Conservation (phyloP, 129 eudicot genomes). For the Tagetes erecta region DNA sequence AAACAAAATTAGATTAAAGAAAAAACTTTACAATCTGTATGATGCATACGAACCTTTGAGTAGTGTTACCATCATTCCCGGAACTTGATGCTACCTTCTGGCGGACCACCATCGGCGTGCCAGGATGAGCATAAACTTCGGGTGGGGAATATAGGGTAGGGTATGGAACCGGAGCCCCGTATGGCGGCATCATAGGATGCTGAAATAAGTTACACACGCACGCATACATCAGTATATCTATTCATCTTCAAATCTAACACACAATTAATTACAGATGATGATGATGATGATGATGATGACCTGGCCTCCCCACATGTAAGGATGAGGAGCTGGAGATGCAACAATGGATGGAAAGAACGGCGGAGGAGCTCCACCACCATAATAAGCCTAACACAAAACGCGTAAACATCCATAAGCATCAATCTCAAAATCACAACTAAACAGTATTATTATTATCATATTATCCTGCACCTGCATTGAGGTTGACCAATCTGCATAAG, state of each 20-base stretch:
- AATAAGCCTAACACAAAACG: slow-evolving; percentile 65
- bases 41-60: slow-evolving; percentile 56
- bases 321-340: slow-evolving; percentile 91
- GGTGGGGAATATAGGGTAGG: slow-evolving; percentile 80
- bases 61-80: slow-evolving; percentile 76
- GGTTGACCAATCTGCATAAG: slow-evolving; percentile 87
- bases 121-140: slow-evolving; percentile 81
- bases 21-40: neutral
- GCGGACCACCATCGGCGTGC: slow-evolving; percentile 55
- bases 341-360: slow-evolving; percentile 82
- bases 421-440: neutral
- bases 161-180: slow-evolving; percentile 90
- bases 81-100: slow-evolving; percentile 78
- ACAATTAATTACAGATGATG: neutral
- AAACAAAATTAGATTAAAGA: neutral
- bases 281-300: slow-evolving; percentile 31
- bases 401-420: slow-evolving; percentile 9
- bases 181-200: slow-evolving; percentile 91
- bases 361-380: slow-evolving; percentile 78
- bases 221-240: neutral
- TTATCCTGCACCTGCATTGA: slow-evolving; percentile 73
- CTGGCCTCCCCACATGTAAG: slow-evolving; percentile 96
- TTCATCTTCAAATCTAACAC: neutral
- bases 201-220: slow-evolving; percentile 28
- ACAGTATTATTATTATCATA: neutral